Base-by-base conservation (phyloP, 75 land plant genomes). In the Sequoia sempervirens region DNA sequence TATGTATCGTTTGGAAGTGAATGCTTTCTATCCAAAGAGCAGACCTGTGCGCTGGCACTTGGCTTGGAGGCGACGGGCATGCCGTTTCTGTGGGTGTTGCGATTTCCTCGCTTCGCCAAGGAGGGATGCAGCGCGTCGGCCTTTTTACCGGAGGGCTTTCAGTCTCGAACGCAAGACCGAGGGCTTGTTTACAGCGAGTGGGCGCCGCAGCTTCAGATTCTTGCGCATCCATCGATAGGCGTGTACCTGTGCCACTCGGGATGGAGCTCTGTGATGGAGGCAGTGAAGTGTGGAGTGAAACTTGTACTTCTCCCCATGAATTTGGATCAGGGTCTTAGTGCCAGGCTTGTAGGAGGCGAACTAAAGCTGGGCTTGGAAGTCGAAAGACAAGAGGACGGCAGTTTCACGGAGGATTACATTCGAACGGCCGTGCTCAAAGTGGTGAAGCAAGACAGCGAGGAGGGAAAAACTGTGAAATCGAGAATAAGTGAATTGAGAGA, bases 1-100 rank as follows among this genome's bases (percentile, higher is more conserved):
- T 91, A 83, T 50, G 81, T 86, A 13, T 86, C 92, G 14, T 91
- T 91, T 52, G 92, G 92, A 6, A 89, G 87, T 79, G 80, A 87
- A 5, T 86, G 82, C 3, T 82, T 53, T 18, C 74, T 86, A 0
- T 87, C 84, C 41, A 36, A 17, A 20, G 58, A 82, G 15, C 87
- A 89, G 78, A 50, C 84, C 40, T 12, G 41, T 1, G 89, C 85
- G 81, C 78, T 91, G 37, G 89, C 85, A 0, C 20, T 61, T 4
- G 92, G 90, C 1, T 78, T 91, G 17, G 87, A 87, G 82, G 9
- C 43, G 37, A 52, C 80, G 80, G 61, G 80, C 1, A 53, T 69
- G 70, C 87, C 88, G 20, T 89, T 91, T 85, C 34, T 91, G 50
- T 91, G 89, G 90, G 87, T 37, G 52, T 8, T 91, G 68, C 69